A percentile compares a stretch with the other conserved stretches of the same genome.
These are phyloP conservation scores for Globisporangium parvum DNA, from an alignment of 352 stramenopile genomes.

Conservation along the genomic window DNA sequence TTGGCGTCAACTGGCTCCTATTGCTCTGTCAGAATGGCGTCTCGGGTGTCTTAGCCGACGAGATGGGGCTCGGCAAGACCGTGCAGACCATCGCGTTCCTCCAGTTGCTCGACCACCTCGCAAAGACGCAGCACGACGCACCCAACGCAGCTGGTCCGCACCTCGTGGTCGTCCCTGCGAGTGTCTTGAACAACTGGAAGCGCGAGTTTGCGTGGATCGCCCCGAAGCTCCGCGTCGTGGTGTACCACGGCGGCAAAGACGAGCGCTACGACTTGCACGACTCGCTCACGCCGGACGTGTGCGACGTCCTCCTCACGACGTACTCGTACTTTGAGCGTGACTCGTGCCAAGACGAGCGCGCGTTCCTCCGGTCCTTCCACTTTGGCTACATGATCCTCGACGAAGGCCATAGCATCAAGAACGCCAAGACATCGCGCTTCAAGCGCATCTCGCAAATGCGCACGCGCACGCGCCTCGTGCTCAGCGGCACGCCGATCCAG, in stretches of 20 bases:
- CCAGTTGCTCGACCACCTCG: constrained; percentile 47
- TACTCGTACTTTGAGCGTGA: constrained; percentile 92
- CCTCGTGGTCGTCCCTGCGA: constrained; percentile 91
- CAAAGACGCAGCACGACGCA: constrained; percentile 20
- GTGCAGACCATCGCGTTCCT: constrained; percentile 84
- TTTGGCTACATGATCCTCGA: constrained; percentile 94
- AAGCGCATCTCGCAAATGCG: constrained; percentile 81
- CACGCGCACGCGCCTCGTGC: constrained; percentile 60
- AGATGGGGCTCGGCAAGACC: constrained; percentile 94
- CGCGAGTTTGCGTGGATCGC: constrained; percentile 92
- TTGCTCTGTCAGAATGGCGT: constrained; percentile 74
- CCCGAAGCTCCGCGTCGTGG: constrained; percentile 82
- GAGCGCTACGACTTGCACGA: constrained; percentile 53
- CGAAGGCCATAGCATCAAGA: constrained; percentile 92
- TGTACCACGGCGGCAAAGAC: constrained; percentile 75
- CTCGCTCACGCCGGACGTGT: constrained; percentile 35
- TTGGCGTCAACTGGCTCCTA: constrained; percentile 81
- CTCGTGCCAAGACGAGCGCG: constrained; percentile 71
- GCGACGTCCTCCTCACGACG: constrained; percentile 88
- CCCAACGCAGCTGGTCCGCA: constrained; percentile 54
- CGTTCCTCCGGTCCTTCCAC: constrained; percentile 67
- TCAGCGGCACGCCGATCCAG: constrained; percentile 88
- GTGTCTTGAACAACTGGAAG: constrained; percentile 91
- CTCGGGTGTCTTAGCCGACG: constrained; percentile 75
- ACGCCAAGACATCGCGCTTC: constrained; percentile 86